These are phyloP conservation scores for Aplosporella prunicola DNA, from an alignment of 2,329 filamentous ascomycete species.

Conservation along the genomic window DNA sequence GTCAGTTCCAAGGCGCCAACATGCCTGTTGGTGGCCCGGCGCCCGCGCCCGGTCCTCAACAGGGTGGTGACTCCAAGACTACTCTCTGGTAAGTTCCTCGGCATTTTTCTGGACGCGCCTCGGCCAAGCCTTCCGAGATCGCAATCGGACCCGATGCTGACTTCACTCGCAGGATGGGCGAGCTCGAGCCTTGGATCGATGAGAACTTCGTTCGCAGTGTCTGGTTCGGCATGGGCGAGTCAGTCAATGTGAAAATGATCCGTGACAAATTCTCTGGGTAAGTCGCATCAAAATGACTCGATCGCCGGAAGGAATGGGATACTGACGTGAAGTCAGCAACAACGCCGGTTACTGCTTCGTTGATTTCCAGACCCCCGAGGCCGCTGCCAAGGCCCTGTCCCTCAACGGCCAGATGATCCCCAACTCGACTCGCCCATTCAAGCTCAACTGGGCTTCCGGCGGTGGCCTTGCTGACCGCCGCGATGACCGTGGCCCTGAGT, in stretches of 20 bases:
- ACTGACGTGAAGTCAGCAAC: constrained; percentile 56
- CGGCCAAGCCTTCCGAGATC: too few relatives aligned
- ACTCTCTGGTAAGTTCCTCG: constrained; percentile 41
- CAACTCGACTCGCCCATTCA: constrained; percentile 91
- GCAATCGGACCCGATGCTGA: too few relatives aligned
- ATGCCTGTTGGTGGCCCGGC: constrained; percentile 27
- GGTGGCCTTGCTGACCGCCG: constrained; percentile 90
- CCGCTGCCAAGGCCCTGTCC: constrained; percentile 81
- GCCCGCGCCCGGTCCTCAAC: constrained; percentile 23
- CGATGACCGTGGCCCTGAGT: constrained; percentile 93
- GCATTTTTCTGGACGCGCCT: background rate
- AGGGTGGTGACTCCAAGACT: constrained; percentile 38
- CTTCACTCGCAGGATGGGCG: constrained; percentile 70
- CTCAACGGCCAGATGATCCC: constrained; percentile 85
- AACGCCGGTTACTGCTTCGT: constrained; percentile 99
- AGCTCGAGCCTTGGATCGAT: constrained; percentile 98
- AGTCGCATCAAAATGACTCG: constrained; percentile 23
- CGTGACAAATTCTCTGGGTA: constrained; percentile 98
- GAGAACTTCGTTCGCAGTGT: constrained; percentile 97
- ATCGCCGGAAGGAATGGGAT: constrained; percentile 1
- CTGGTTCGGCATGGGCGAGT: constrained; percentile 86
- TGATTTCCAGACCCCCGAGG: constrained; percentile 74
- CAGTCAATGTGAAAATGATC: constrained; percentile 98
- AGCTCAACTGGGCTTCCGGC: constrained; percentile 98
- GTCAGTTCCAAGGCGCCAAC: constrained; percentile 43